A percentile compares a stretch with the other conserved stretches of the same genome.
These are phyloP conservation scores for Vigna mungo DNA, from an alignment of 306 rosid genomes.

Conservation along the genomic window DNA sequence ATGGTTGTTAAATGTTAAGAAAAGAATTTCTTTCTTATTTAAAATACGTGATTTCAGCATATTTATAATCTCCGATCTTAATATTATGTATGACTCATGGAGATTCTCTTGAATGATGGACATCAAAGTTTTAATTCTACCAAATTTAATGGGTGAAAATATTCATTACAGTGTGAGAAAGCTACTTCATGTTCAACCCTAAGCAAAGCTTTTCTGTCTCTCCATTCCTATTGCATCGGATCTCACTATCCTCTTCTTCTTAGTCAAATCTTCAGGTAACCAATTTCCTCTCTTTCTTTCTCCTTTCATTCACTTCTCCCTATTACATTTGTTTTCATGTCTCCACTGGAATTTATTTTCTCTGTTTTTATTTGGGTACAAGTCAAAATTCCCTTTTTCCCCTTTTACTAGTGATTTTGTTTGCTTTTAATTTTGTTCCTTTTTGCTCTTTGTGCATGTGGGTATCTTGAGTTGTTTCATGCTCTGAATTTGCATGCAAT, in stretches of 20 bases:
- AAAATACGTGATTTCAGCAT: too few species aligned
- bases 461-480: constrained; percentile 20
- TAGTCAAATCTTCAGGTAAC: constrained; percentile 33
- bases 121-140: too few species aligned
- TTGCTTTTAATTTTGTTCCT: not conserved
- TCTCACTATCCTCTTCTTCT: constrained; percentile 33
- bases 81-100: too few species aligned
- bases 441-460: not conserved
- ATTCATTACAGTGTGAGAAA: too few species aligned
- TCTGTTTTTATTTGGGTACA: constrained; percentile 1
- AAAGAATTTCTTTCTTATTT: too few species aligned
- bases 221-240: constrained; percentile 39
- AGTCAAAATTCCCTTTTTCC: not conserved
- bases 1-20: too few species aligned
- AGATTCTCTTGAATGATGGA: too few species aligned
- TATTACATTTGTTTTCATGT: not conserved
- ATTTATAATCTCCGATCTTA: too few species aligned
- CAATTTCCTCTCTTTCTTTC: not conserved
- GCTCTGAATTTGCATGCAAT: constrained; percentile 5
- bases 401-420: not conserved
- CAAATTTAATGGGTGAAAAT: too few species aligned
- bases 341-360: not conserved
- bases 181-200: not conserved
- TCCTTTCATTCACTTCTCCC: constrained; percentile 17
- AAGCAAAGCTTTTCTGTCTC: not conserved